A percentile compares a stretch with the other conserved stretches of the same genome.
These are phyloP conservation scores for Clausena lansium DNA, from an alignment of 345 rosid species.

Conservation along the genomic window DNA sequence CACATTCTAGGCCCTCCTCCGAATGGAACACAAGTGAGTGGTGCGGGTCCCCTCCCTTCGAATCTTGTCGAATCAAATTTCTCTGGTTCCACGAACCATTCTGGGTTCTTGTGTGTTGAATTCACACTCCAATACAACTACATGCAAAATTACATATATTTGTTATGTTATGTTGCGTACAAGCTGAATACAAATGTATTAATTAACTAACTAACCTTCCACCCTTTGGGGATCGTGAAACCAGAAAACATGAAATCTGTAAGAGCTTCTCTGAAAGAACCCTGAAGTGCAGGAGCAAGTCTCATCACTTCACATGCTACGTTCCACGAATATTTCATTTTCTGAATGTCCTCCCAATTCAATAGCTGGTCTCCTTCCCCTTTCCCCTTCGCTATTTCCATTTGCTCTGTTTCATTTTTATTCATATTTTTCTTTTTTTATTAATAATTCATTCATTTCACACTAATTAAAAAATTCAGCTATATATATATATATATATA, in stretches of 20 bases:
- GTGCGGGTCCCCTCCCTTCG: slow-evolving; percentile 24
- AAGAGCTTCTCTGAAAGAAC: slow-evolving; percentile 24
- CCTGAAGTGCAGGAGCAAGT: slow-evolving; percentile 26
- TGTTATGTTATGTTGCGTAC: no score
- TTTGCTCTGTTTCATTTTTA: slow-evolving; percentile 12
- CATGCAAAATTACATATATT: no score
- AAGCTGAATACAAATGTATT: neutral
- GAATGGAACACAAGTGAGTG: slow-evolving; percentile 21
- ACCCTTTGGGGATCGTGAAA: slow-evolving; percentile 22
- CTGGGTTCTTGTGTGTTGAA: slow-evolving; percentile 25
- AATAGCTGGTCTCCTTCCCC: slow-evolving; percentile 10
- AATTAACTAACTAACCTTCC: slow-evolving; percentile 3
- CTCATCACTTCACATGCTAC: slow-evolving; percentile 29
- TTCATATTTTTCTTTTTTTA: no score
- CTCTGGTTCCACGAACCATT: slow-evolving; percentile 22
- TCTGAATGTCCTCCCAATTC: slow-evolving; percentile 24
- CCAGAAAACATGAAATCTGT: slow-evolving; percentile 17
- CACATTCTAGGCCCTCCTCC: slow-evolving; percentile 34
- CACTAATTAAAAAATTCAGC: no score
- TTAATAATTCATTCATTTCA: no score
- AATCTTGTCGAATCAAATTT: slow-evolving; percentile 24
- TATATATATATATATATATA: no score
- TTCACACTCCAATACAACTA: slow-evolving; percentile 18
- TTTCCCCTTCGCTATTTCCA: slow-evolving; percentile 17
- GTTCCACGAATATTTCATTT: slow-evolving; percentile 28